These are phyloP conservation scores for Lippia alba DNA, from an alignment of 305 asterid species.

Conservation along the genomic window DNA sequence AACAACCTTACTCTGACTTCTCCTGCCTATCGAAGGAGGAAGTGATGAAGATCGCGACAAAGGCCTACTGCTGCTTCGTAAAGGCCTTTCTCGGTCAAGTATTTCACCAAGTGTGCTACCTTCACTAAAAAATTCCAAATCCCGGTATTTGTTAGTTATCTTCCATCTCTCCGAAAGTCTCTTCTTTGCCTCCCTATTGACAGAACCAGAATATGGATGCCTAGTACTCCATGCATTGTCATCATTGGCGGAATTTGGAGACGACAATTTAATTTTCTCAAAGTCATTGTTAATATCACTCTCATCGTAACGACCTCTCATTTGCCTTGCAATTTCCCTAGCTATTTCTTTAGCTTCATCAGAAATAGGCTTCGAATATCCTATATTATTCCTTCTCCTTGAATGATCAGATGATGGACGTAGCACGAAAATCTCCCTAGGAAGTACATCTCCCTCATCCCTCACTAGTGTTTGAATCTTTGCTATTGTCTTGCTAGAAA, in stretches of 20 bases:
- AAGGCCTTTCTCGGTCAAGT: conserved; percentile 47
- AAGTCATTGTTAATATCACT: conserved; percentile 36
- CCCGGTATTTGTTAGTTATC: conserved; percentile 47
- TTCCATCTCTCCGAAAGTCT: conserved; percentile 65
- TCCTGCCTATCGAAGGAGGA: conserved; percentile 47
- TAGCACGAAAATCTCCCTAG: conserved; percentile 57
- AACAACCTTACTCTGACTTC: conserved; percentile 44
- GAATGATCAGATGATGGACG: conserved; percentile 43
- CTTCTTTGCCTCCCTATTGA: conserved; percentile 53
- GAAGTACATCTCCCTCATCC: conserved; percentile 37
- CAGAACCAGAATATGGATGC: conserved; percentile 41
- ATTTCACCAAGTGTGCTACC: conserved; percentile 59
- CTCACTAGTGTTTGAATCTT: conserved; percentile 42
- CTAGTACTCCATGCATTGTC: conserved; percentile 33
- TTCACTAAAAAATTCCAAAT: conserved; percentile 45
- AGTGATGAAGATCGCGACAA: conserved; percentile 54
- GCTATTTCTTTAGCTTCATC: conserved; percentile 56
- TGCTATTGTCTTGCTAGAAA: conserved; percentile 36
- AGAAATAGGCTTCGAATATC: conserved; percentile 35
- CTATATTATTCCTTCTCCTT: conserved; percentile 12
- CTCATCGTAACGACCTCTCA: conserved; percentile 45
- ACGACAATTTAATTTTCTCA: conserved; percentile 37
- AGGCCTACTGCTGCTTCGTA: conserved; percentile 49
- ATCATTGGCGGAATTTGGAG: conserved; percentile 44
- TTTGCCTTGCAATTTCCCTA: conserved; percentile 50